A percentile compares a stretch with the other conserved stretches of the same genome.
Conservation (phyloP, 2,329 filamentous ascomycete species). For the Ceratocystiopsis minuta region DNA sequence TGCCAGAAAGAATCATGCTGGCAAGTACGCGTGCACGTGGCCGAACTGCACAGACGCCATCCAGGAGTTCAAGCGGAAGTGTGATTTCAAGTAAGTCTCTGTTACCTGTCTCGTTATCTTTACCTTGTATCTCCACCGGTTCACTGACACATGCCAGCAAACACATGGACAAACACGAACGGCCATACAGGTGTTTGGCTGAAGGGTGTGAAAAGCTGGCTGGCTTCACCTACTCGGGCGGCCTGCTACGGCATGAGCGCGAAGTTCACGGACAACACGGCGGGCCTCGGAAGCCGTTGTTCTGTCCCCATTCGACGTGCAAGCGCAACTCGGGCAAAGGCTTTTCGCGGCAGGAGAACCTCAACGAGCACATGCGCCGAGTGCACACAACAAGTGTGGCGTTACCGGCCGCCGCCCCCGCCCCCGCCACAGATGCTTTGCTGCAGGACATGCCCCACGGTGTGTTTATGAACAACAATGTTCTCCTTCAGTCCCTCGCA, state of each 20-base stretch:
- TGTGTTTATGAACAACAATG: too few relatives aligned
- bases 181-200: slow-evolving; percentile 72
- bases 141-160: slow-evolving; percentile 39
- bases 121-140: too few relatives aligned
- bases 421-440: too few relatives aligned
- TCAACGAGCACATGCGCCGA: slow-evolving; percentile 80
- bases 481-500: too few relatives aligned
- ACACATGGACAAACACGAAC: slow-evolving; percentile 96
- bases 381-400: slow-evolving; percentile 42
- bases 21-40: slow-evolving; percentile 61
- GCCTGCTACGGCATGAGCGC: slow-evolving; percentile 73
- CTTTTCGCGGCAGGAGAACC: slow-evolving; percentile 84
- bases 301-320: slow-evolving; percentile 74
- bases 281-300: slow-evolving; percentile 69
- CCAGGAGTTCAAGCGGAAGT: slow-evolving; percentile 59
- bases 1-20: slow-evolving; percentile 44
- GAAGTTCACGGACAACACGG: slow-evolving; percentile 87
- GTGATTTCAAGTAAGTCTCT: slow-evolving; percentile 83
- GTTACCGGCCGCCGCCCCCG: too few relatives aligned
- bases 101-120: background rate
- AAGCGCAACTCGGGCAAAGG: slow-evolving; percentile 77
- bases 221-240: slow-evolving; percentile 89
- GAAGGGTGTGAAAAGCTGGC: slow-evolving; percentile 79
- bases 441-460: too few relatives aligned
- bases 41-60: slow-evolving; percentile 47